Conservation (phyloP, 306 rosid genomes). For the Sechiopsis laciniata region DNA sequence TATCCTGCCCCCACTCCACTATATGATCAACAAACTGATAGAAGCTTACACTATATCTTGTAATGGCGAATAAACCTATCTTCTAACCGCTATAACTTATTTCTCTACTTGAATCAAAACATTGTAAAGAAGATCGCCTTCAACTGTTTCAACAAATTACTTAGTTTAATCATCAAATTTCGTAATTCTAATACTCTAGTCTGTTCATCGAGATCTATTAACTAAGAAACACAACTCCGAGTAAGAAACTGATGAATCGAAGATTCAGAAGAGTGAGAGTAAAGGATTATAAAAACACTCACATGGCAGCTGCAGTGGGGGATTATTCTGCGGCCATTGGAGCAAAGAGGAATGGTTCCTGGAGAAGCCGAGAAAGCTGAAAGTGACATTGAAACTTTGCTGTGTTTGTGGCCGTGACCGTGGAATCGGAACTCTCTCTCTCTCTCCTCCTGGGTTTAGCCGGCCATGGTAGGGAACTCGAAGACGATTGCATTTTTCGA, state of each 20-base stretch:
- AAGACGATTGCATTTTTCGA: background rate
- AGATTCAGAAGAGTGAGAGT: background rate
- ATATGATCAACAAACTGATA: background rate
- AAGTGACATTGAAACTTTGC: background rate
- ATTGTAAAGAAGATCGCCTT: background rate
- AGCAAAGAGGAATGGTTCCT: background rate
- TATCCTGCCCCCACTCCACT: background rate
- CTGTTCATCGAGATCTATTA: background rate
- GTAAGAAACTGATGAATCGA: slow-evolving; percentile 1
- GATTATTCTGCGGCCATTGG: slow-evolving; percentile 6
- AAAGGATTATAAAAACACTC: background rate
- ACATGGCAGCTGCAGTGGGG: slow-evolving; percentile 11
- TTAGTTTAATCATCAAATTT: background rate
- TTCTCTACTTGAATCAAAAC: background rate
- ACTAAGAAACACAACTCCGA: background rate
- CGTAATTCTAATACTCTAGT: background rate
- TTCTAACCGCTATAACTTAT: background rate
- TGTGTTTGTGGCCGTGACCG: no score
- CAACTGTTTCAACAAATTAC: background rate
- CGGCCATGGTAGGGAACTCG: slow-evolving; percentile 10
- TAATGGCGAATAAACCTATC: background rate
- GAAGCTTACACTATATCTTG: background rate
- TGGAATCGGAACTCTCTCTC: background rate
- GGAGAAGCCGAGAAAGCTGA: slow-evolving; percentile 1
- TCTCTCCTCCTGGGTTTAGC: slow-evolving; percentile 9